Percentiles rank a stretch among this genome's conserved stretches.
These are phyloP conservation scores for Malassezia yamatoensis DNA, from an alignment of 1,284 basidiomycete species.

Conservation along the genomic window DNA sequence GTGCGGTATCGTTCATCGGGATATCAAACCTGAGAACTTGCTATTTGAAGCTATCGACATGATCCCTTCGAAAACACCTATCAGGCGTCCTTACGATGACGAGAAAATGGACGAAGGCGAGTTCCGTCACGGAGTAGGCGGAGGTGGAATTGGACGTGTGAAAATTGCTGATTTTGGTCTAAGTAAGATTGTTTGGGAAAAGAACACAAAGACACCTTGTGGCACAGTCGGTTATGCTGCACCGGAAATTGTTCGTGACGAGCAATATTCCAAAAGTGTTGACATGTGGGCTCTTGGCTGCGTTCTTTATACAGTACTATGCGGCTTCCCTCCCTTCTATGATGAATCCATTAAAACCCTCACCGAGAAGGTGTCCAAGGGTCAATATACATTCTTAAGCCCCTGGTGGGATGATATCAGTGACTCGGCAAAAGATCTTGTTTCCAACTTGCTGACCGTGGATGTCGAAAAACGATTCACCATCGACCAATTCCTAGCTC, in stretches of 20 bases:
- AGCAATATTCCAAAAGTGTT: slow-evolving; percentile 93
- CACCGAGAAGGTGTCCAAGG: slow-evolving; percentile 94
- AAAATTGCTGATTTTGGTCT: slow-evolving; percentile 99
- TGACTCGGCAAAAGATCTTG: slow-evolving; percentile 80
- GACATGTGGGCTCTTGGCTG: slow-evolving; percentile 99
- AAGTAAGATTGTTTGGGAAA: slow-evolving; percentile 96
- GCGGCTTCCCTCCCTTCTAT: slow-evolving; percentile 95
- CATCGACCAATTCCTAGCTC: slow-evolving; percentile 92
- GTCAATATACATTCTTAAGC: slow-evolving; percentile 94
- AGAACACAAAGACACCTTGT: slow-evolving; percentile 97
- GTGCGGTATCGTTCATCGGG: slow-evolving; percentile 78
- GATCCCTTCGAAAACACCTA: slow-evolving; percentile 68
- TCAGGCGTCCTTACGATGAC: slow-evolving; percentile 79
- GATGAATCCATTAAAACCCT: slow-evolving; percentile 97
- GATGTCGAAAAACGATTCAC: slow-evolving; percentile 91
- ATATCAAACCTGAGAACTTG: slow-evolving; percentile 98
- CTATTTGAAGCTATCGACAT: slow-evolving; percentile 90
- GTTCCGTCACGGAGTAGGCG: slow-evolving; percentile 78
- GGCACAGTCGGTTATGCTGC: slow-evolving; percentile 99
- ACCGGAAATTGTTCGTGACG: slow-evolving; percentile 98
- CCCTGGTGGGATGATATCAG: slow-evolving; percentile 99
- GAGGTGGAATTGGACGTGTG: slow-evolving; percentile 91
- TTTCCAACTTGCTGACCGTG: slow-evolving; percentile 86
- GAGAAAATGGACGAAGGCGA: slow-evolving; percentile 98
- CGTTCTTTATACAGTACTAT: slow-evolving; percentile 95